phyloP scores from a whole-genome alignment of 2,329 filamentous ascomycete genomes.

The Pseudocercospora fuligena region DNA sequence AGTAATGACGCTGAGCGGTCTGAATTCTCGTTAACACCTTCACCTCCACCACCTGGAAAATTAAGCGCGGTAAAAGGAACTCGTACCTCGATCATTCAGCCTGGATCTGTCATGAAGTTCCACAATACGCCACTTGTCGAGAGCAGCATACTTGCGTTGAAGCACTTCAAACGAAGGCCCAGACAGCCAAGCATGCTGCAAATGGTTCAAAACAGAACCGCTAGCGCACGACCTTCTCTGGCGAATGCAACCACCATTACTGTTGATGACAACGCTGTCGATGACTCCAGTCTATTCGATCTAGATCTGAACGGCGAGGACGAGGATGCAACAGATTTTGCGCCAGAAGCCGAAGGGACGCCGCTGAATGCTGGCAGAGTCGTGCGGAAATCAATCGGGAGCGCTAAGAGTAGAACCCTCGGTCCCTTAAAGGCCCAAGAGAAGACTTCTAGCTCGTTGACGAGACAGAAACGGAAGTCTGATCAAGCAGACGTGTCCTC shows the following conservation, averaged over 20 bases:
- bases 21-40: conserved; percentile 33
- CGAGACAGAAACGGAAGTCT: conserved; percentile 40
- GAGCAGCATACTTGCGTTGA: conserved; percentile 54
- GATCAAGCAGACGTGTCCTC: conserved; percentile 28
- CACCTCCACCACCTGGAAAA: conserved; percentile 41
- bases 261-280: conserved; percentile 47
- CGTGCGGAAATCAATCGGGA: conserved; percentile 18
- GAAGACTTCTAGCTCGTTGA: conserved; percentile 14
- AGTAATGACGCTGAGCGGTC: conserved; percentile 20
- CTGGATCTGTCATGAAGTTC: conserved; percentile 50
- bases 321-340: conserved; percentile 52
- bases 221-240: conserved; percentile 33
- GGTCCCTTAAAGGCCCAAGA: conserved; percentile 3
- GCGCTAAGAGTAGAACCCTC: conserved; percentile 1
- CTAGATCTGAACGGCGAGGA: conserved; percentile 35
- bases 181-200: conserved; percentile 56
- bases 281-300: conserved; percentile 38
- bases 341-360: conserved; percentile 70
- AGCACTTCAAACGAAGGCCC: conserved; percentile 55
- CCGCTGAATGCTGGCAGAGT: conserved; percentile 59
- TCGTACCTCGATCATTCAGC: conserved; percentile 36
- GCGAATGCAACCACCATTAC: conserved; percentile 22
- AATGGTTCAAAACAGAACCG: conserved; percentile 50
- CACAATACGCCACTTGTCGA: conserved; percentile 51
- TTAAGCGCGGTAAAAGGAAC: conserved; percentile 38